phyloP scores from a whole-genome alignment of 148 eudicot genomes.

The Arctostaphylos glauca region DNA sequence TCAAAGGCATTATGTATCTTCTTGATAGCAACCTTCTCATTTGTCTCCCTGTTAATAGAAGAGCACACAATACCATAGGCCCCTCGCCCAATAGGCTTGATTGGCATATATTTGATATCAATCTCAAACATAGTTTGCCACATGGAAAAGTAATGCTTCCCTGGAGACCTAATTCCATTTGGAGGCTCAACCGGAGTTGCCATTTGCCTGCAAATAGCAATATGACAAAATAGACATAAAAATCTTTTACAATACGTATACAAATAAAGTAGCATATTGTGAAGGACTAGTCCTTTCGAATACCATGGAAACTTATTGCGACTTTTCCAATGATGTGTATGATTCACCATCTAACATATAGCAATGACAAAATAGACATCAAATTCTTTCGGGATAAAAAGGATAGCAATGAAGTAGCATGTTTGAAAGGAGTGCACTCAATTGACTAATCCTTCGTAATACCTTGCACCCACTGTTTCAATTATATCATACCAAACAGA shows the following conservation, averaged over 20 bases:
- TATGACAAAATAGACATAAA: background rate
- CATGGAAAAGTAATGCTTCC: slow-evolving; percentile 47
- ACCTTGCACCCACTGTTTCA: background rate
- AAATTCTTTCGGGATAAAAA: background rate
- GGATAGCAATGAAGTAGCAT: background rate
- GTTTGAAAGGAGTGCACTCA: background rate
- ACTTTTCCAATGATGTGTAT: too few relatives aligned
- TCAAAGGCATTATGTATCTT: slow-evolving; percentile 47
- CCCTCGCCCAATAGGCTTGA: slow-evolving; percentile 51
- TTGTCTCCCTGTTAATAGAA: slow-evolving; percentile 41
- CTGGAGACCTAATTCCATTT: slow-evolving; percentile 31
- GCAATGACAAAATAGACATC: background rate
- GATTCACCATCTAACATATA: too few relatives aligned
- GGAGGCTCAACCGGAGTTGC: slow-evolving; percentile 50
- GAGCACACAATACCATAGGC: slow-evolving; percentile 53
- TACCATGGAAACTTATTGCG: background rate
- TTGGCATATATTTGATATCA: slow-evolving; percentile 41
- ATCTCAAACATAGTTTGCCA: slow-evolving; percentile 48
- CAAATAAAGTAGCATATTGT: background rate
- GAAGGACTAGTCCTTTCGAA: background rate
- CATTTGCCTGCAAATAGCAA: slow-evolving; percentile 24
- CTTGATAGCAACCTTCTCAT: slow-evolving; percentile 51
- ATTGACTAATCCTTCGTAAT: background rate
- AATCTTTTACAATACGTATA: background rate
- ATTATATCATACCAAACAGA: background rate